Evolutionary conservation across 106 monocot genomes (phyloP), one percentile per base, ranked within the genome.

Genomic region (Allium fistulosum): DNA sequence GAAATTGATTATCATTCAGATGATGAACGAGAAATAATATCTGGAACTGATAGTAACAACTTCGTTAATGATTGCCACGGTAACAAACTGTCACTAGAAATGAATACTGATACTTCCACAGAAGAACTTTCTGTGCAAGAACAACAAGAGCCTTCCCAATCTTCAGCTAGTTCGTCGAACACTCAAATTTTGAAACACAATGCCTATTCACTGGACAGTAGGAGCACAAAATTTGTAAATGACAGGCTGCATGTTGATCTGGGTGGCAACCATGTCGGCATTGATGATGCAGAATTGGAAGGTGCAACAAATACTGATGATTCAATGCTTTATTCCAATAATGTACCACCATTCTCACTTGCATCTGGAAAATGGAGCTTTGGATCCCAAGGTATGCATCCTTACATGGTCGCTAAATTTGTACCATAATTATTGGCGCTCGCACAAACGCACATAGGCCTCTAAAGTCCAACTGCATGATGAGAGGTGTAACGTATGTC

Each of bases 241-340:
- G 22, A 14, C 15, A 57, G 58, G 2, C 46, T 50, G 16, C 6
- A 6, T 51, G 47, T 46, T n/a, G 17, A 12, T 7, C 37, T 37
- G 37, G 61, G 18, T 15, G 22, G 55, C 17, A 68, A 72, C 18
- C 65, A 12, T 6, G 53, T 12, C 2, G 53, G 2, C 16, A 76
- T 74, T 48, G 13, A 70, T 11, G 64, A 17, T 13, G 72, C 53
- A 46, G 66, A 71, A 47, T 67, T 48, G 12, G 69, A 74, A 67
- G 74, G 16, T 28, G 28, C 37, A 10, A 53, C 26, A 2, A 70
- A 71, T 50, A 77, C 71, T 48, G 75, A 81, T 49, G 82, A 76
- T 60, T 6, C 50, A 46, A 67, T 77, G 67, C 77, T 76, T 13
- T 86, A 69, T 59, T 69, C 75, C 7, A 86, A 85, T 62, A 80